Evolutionary conservation across 2,329 filamentous ascomycete species (phyloP).

Genomic region (Epicoccum nigrum): DNA sequence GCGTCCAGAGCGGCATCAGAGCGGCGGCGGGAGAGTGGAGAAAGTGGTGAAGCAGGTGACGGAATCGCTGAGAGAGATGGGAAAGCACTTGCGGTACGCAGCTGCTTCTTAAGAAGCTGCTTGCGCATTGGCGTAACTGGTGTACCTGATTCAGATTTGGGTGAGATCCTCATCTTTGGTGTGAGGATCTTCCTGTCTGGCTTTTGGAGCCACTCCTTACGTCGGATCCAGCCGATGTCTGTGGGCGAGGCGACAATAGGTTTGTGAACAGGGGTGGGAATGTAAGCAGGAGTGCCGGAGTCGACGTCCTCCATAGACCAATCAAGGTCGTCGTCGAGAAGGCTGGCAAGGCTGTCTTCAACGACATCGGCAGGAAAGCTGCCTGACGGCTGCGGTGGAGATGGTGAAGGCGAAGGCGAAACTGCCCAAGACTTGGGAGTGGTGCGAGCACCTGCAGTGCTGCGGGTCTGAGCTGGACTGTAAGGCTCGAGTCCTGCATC

Average conservation of each 20-base stretch:
- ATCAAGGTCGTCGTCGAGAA: conserved; percentile 11
- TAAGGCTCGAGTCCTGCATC: conserved; percentile 26
- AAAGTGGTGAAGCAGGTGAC: too few relatives aligned
- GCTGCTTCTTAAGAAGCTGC: conserved; percentile 10
- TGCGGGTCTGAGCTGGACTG: conserved; percentile 20
- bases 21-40: not conserved
- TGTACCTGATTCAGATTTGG: not conserved
- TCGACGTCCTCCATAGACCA: conserved; percentile 26
- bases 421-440: not conserved
- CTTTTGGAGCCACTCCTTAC: not conserved
- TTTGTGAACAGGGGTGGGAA: conserved; percentile 16
- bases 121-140: conserved; percentile 1
- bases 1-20: not conserved
- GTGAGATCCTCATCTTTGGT: not conserved
- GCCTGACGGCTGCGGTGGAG: not conserved
- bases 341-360: not conserved
- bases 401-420: not conserved
- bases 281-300: conserved; percentile 20
- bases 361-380: too few relatives aligned
- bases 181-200: not conserved
- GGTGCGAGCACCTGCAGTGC: not conserved
- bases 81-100: conserved; percentile 2
- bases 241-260: conserved; percentile 12
- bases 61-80: not conserved
- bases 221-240: not conserved